A percentile compares a stretch with the other conserved stretches of the same genome.
Evolutionary conservation across 129 eudicot genomes (phyloP).

Genomic region (Flaveria trinervia): DNA sequence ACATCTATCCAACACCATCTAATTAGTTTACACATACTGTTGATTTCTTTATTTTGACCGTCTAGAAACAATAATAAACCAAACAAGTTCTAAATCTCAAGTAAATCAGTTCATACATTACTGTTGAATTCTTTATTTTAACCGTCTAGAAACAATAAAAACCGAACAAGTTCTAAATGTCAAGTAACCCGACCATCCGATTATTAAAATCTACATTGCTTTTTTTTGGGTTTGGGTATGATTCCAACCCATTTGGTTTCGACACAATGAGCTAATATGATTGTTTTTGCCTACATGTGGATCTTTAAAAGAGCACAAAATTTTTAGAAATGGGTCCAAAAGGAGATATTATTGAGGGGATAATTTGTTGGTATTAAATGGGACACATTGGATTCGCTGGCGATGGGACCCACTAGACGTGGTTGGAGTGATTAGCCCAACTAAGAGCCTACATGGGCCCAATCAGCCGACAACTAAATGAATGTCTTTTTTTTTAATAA

Average conservation of each 20-base stretch:
- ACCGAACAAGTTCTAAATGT: too few relatives aligned
- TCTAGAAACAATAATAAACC: too few relatives aligned
- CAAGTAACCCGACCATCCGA: too few relatives aligned
- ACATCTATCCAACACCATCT: too few relatives aligned
- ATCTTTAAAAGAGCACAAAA: neutral
- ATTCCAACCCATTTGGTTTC: neutral
- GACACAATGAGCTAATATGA: slow-evolving; percentile 11
- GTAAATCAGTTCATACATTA: too few relatives aligned
- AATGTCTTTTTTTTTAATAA: neutral
- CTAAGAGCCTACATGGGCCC: slow-evolving; percentile 21
- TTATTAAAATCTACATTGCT: neutral
- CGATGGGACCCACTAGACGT: slow-evolving; percentile 29
- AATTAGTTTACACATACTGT: too few relatives aligned
- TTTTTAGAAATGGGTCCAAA: slow-evolving; percentile 11
- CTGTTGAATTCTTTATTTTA: too few relatives aligned
- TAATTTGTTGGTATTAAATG: slow-evolving; percentile 42
- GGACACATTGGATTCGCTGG: slow-evolving; percentile 46
- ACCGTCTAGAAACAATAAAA: too few relatives aligned
- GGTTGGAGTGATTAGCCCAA: slow-evolving; percentile 24
- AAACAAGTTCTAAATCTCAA: too few relatives aligned
- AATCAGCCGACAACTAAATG: slow-evolving; percentile 27
- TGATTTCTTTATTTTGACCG: too few relatives aligned
- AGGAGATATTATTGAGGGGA: slow-evolving; percentile 7
- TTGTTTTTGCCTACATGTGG: neutral
- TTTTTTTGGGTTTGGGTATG: neutral